Conservation (phyloP, 2,329 filamentous ascomycete genomes). For the Colletotrichum sojae region DNA sequence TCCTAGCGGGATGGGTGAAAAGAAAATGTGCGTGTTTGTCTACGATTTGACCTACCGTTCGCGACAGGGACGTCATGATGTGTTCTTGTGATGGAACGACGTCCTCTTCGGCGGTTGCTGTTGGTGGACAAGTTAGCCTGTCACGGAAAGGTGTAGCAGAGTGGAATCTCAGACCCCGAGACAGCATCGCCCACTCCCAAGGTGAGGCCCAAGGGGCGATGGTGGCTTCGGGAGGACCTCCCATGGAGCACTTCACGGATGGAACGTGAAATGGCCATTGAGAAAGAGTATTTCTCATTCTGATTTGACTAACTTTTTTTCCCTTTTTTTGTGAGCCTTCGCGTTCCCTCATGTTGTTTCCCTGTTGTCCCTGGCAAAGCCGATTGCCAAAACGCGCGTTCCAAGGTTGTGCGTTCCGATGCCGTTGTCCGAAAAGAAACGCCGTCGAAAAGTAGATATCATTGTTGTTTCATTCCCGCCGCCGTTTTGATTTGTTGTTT, state of each 20-base stretch:
- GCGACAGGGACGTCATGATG: constrained; percentile 41
- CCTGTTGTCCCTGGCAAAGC: constrained; percentile 40
- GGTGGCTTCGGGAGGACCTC: constrained; percentile 78
- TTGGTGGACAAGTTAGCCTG: constrained; percentile 19
- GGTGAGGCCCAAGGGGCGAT: constrained; percentile 15
- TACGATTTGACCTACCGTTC: constrained; percentile 23
- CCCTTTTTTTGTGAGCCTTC: constrained; percentile 50
- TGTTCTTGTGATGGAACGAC: constrained; percentile 6
- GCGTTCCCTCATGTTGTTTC: constrained; percentile 38
- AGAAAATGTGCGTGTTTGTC: neutral
- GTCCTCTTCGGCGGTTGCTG: neutral
- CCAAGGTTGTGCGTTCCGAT: constrained; percentile 16
- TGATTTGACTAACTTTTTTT: constrained; percentile 41
- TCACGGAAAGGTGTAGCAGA: constrained; percentile 27
- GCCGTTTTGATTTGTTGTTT: neutral
- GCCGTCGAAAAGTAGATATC: constrained; percentile 32
- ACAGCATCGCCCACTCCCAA: constrained; percentile 20
- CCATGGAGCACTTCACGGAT: constrained; percentile 81
- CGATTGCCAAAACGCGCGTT: constrained; percentile 27
- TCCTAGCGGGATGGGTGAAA: constrained; percentile 76
- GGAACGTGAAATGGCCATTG: constrained; percentile 81
- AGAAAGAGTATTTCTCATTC: constrained; percentile 65
- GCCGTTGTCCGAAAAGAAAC: constrained; percentile 12
- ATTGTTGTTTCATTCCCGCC: constrained; percentile 10
- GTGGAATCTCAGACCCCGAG: neutral